These are phyloP conservation scores for Umbelopsis sp. DNA, from an alignment of 192 early-diverging fungal genomes.

Conservation along the genomic window DNA sequence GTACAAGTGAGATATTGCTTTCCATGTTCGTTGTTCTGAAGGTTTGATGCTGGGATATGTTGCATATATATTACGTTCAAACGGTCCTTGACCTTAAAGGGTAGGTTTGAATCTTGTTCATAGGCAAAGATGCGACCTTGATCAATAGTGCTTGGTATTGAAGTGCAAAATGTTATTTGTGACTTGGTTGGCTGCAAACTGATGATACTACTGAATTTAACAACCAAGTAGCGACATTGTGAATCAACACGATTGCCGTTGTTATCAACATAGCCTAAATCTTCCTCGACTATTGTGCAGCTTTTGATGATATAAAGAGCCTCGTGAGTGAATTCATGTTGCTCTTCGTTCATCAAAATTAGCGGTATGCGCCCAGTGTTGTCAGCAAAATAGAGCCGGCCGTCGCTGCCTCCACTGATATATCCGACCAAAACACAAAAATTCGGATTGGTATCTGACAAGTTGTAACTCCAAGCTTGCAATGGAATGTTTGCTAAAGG, in stretches of 20 bases:
- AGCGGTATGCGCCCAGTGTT: not conserved
- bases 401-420: not conserved
- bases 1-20: not conserved
- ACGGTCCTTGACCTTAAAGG: not conserved
- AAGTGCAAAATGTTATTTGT: not conserved
- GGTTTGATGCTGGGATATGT: not conserved
- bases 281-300: not conserved
- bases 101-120: not conserved
- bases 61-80: not conserved
- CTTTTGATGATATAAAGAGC: not conserved
- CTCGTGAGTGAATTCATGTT: not conserved
- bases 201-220: not conserved
- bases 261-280: not conserved
- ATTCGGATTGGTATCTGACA: not conserved
- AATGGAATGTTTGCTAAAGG: not conserved
- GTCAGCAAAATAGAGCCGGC: conserved; percentile 1
- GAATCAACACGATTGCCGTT: not conserved
- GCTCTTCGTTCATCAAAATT: not conserved
- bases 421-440: not conserved
- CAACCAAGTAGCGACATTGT: not conserved
- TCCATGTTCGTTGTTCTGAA: not conserved
- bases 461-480: not conserved
- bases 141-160: not conserved
- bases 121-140: not conserved
- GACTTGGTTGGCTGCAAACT: not conserved